A percentile compares a stretch with the other conserved stretches of the same genome.
Evolutionary conservation across 2,329 filamentous ascomycete genomes (phyloP).

Genomic region (Dothideomycetes sp.): DNA sequence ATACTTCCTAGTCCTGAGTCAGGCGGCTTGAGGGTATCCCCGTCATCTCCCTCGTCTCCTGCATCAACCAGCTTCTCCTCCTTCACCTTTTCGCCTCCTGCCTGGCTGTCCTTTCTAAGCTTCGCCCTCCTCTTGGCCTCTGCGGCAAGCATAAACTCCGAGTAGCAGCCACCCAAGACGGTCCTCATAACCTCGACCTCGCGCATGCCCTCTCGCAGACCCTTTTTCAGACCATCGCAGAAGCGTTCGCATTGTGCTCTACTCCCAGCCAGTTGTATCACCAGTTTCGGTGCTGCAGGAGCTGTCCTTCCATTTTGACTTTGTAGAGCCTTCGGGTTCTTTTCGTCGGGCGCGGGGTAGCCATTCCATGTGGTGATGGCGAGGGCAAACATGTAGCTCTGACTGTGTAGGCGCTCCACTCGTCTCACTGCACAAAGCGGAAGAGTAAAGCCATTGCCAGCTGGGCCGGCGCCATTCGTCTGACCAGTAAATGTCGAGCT

Average conservation of each 20-base stretch:
- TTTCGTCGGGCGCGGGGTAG: slow-evolving; percentile 42
- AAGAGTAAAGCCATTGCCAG: slow-evolving; percentile 90
- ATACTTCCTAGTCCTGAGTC: slow-evolving; percentile 88
- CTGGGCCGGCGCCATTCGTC: slow-evolving; percentile 83
- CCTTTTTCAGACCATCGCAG: slow-evolving; percentile 89
- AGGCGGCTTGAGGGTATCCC: slow-evolving; percentile 43
- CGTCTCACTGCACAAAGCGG: slow-evolving; percentile 83
- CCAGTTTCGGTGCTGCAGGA: slow-evolving; percentile 73
- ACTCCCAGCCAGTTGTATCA: slow-evolving; percentile 80
- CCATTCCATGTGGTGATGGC: slow-evolving; percentile 92
- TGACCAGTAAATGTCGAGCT: slow-evolving; percentile 83
- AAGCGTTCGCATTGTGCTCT: slow-evolving; percentile 86
- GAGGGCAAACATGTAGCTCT: slow-evolving; percentile 84
- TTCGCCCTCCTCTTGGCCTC: slow-evolving; percentile 26
- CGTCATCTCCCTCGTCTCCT: slow-evolving; percentile 5
- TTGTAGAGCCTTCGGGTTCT: slow-evolving; percentile 30
- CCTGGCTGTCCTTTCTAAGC: slow-evolving; percentile 17
- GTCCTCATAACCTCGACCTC: slow-evolving; percentile 76
- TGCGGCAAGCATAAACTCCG: slow-evolving; percentile 61
- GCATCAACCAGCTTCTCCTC: slow-evolving; percentile 35
- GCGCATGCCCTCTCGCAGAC: slow-evolving; percentile 74
- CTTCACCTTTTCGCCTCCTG: slow-evolving; percentile 30
- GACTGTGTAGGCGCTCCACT: slow-evolving; percentile 86
- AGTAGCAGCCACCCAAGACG: slow-evolving; percentile 79
- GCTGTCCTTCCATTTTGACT: slow-evolving; percentile 29